Evolutionary conservation across 495 filamentous ascomycete genomes (phyloP).

Genomic region (Penicillium manginii): DNA sequence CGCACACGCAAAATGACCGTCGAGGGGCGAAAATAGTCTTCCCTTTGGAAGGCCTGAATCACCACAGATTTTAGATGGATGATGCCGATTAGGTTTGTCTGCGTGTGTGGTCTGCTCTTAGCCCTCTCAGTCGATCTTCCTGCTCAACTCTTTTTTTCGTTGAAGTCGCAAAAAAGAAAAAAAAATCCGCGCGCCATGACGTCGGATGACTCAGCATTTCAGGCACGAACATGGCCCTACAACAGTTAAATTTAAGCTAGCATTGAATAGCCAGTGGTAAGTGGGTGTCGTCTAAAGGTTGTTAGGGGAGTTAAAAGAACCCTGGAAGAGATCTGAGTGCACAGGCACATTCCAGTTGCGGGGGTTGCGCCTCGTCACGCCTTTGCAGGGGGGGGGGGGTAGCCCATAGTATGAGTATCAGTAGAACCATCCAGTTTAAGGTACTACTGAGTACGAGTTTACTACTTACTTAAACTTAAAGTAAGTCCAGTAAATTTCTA

Average conservation of each 20-base stretch:
- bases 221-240: neutral
- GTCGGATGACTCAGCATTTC: constrained; percentile 35
- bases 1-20: constrained; percentile 24
- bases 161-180: neutral
- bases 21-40: constrained; percentile 14
- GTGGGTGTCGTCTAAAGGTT: neutral
- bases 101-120: constrained; percentile 7
- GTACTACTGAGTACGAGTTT: too few species aligned
- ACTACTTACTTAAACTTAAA: too few species aligned
- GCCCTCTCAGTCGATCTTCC: constrained; percentile 19
- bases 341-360: too few species aligned
- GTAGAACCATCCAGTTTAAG: too few species aligned
- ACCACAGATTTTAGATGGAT: neutral
- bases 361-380: too few species aligned
- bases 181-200: constrained; percentile 25
- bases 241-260: neutral
- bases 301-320: too few species aligned
- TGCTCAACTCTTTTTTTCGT: constrained; percentile 6
- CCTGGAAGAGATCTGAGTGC: too few species aligned
- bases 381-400: too few species aligned
- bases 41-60: constrained; percentile 17
- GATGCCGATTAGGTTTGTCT: neutral
- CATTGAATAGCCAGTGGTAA: neutral
- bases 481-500: too few species aligned
- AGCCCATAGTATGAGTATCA: too few species aligned